phyloP scores from a whole-genome alignment of 2,329 filamentous ascomycete genomes.

The Cladosporium phlei region DNA sequence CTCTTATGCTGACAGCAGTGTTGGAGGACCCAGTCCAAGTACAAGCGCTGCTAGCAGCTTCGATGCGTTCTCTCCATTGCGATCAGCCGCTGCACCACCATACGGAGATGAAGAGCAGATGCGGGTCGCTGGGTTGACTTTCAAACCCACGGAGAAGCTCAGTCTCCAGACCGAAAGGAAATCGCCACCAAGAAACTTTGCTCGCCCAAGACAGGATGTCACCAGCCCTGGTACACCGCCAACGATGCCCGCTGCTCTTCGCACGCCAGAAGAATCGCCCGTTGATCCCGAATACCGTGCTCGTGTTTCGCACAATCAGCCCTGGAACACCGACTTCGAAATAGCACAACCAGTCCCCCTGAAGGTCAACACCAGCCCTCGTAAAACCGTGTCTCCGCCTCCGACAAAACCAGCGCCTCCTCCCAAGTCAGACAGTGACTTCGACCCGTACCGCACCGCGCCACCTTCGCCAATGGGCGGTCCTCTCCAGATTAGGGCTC shows the following conservation, averaged over 20 bases:
- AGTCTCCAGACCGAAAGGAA: conserved; percentile 24
- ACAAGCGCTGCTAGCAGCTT: conserved; percentile 31
- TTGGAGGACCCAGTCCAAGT: conserved; percentile 26
- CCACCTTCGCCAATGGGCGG: conserved; percentile 10
- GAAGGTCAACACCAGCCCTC: neutral
- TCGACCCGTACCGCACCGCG: conserved; percentile 15
- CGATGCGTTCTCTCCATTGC: conserved; percentile 25
- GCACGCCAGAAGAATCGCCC: conserved; percentile 22
- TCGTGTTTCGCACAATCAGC: conserved; percentile 15
- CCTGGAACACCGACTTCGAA: conserved; percentile 15
- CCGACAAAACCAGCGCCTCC: conserved; percentile 9
- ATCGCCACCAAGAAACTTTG: conserved; percentile 21
- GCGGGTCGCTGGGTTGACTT: conserved; percentile 21
- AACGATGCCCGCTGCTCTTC: conserved; percentile 9
- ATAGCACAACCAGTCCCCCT: neutral
- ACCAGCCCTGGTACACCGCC: conserved; percentile 4
- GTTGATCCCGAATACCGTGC: conserved; percentile 26
- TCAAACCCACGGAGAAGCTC: conserved; percentile 28
- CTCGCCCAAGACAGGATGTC: conserved; percentile 13
- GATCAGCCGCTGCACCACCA: conserved; percentile 8
- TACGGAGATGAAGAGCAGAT: conserved; percentile 25
- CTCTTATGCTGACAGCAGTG: conserved; percentile 24
- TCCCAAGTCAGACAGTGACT: conserved; percentile 12
- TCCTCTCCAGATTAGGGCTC: conserved; percentile 16
- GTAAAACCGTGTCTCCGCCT: conserved; percentile 5